Evolutionary conservation across 2,329 filamentous ascomycete genomes (phyloP).

Genomic region (Talaromyces sp.): DNA sequence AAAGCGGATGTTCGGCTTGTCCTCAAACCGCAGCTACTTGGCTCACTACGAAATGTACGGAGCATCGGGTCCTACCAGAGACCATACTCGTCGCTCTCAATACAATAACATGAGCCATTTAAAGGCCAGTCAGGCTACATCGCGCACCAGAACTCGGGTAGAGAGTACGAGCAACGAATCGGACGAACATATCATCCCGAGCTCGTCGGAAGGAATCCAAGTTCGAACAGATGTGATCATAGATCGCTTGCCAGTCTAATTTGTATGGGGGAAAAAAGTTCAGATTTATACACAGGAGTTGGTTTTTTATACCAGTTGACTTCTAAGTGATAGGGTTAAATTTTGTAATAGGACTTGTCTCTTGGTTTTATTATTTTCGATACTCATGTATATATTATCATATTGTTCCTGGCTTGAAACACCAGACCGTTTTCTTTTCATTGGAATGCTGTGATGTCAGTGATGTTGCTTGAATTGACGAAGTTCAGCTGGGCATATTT

Average conservation of each 20-base stretch:
- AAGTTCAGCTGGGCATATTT: no score
- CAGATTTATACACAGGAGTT: no score
- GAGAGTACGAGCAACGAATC: constrained; percentile 2
- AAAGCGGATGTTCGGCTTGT: constrained; percentile 12
- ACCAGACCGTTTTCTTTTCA: no score
- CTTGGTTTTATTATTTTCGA: no score
- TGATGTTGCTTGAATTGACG: no score
- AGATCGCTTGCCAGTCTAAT: background rate
- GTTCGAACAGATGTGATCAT: constrained; percentile 6
- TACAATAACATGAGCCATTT: background rate
- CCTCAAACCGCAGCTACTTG: constrained; percentile 5
- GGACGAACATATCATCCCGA: constrained; percentile 3
- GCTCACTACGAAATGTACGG: constrained; percentile 14
- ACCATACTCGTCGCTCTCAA: constrained; percentile 6
- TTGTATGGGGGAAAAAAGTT: no score
- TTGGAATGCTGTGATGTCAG: no score
- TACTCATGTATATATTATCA: no score
- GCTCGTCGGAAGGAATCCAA: background rate
- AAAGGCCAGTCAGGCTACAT: background rate
- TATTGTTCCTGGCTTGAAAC: no score
- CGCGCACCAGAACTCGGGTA: background rate
- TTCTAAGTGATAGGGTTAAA: no score
- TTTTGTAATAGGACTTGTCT: no score
- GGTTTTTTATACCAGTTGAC: no score
- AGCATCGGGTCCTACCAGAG: constrained; percentile 10